Percentiles rank a stretch among this genome's conserved stretches.
Evolutionary conservation across 441 rosid species (phyloP).

Genomic region (Populus trichocarpa): DNA sequence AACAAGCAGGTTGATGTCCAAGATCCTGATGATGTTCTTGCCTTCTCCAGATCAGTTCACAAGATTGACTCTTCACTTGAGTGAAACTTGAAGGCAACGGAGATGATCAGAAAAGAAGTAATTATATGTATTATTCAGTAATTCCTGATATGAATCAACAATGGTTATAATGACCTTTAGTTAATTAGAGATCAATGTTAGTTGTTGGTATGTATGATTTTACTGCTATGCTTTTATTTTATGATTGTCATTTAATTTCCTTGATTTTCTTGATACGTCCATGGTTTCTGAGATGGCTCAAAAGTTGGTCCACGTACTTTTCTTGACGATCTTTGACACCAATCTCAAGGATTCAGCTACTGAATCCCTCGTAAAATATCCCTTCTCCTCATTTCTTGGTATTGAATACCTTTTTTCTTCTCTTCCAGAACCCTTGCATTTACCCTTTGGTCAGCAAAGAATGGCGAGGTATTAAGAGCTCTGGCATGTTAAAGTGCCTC

Average conservation of each 20-base stretch:
- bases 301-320: neutral
- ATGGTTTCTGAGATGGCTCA: neutral
- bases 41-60: conserved; percentile 35
- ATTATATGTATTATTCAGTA: neutral
- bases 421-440: conserved; percentile 18
- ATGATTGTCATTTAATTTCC: neutral
- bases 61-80: conserved; percentile 42
- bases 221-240: neutral
- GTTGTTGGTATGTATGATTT: too few species aligned
- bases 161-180: neutral
- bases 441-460: conserved; percentile 16
- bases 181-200: too few species aligned
- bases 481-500: conserved; percentile 15
- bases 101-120: neutral
- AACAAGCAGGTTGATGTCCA: conserved; percentile 4
- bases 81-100: neutral
- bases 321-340: conserved; percentile 1
- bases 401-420: conserved; percentile 11
- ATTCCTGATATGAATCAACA: neutral
- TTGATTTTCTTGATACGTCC: neutral
- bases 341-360: conserved; percentile 18
- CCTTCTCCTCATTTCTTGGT: conserved; percentile 12
- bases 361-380: conserved; percentile 15
- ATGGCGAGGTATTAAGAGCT: conserved; percentile 6
- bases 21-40: conserved; percentile 38